phyloP scores from a whole-genome alignment of 257 asterid species.

The Misopates orontium region DNA sequence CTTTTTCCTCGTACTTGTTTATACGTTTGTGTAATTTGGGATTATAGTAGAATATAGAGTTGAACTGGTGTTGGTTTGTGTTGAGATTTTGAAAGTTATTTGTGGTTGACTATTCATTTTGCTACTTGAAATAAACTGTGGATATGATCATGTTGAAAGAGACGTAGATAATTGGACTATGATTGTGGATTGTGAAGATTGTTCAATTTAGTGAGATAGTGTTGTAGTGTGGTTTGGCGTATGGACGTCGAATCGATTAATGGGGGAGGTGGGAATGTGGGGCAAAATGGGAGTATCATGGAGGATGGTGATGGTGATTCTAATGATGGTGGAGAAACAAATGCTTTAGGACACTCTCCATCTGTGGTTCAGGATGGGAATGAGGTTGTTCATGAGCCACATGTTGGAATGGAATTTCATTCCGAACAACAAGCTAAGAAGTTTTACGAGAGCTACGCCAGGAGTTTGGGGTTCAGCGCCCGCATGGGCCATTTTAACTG shows the following conservation, averaged over 20 bases:
- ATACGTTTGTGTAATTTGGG: too few species aligned
- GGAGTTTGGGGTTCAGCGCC: conserved; percentile 55
- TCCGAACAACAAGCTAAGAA: conserved; percentile 62
- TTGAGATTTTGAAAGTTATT: conserved; percentile 9
- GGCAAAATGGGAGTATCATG: conserved; percentile 45
- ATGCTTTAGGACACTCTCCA: conserved; percentile 38
- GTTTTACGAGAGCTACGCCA: conserved; percentile 70
- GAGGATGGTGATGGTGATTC: conserved; percentile 57
- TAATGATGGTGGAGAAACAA: conserved; percentile 44
- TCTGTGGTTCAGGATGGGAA: conserved; percentile 40
- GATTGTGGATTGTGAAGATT: conserved; percentile 23
- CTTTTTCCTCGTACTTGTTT: background rate
- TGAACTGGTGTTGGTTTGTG: too few species aligned
- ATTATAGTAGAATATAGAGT: too few species aligned
- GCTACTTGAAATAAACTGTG: too few species aligned
- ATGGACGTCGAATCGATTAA: conserved; percentile 51
- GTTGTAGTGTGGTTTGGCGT: conserved; percentile 31
- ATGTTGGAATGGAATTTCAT: conserved; percentile 70
- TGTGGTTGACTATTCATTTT: too few species aligned
- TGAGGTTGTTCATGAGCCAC: conserved; percentile 48
- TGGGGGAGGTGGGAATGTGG: conserved; percentile 44
- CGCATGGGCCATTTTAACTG: conserved; percentile 37
- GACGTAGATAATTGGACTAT: conserved; percentile 16
- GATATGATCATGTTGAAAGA: conserved; percentile 23
- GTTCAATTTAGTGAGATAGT: conserved; percentile 22